These are phyloP conservation scores for Lipomyces spencermartinsiae DNA, from an alignment of 805 yeast genomes.

Conservation along the genomic window DNA sequence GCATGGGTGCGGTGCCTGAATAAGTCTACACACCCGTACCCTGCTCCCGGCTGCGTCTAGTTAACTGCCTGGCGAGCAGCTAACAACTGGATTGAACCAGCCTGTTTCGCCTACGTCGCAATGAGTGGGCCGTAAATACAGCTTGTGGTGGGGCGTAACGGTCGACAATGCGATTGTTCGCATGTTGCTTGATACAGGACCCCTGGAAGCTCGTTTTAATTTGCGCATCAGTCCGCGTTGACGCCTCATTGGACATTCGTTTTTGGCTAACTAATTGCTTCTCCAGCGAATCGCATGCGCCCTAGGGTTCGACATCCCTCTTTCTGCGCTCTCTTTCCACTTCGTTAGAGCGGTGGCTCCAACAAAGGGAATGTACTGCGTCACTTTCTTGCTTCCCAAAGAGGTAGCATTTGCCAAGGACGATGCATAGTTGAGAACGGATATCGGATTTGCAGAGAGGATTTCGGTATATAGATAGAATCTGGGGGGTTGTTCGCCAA, in stretches of 20 bases:
- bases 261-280: neutral
- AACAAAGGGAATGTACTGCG: constrained; percentile 94
- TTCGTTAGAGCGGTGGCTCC: constrained; percentile 95
- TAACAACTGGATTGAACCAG: no score
- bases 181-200: neutral
- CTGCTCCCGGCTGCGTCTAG: no score
- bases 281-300: constrained; percentile 47
- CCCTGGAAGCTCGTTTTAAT: neutral
- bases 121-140: no score
- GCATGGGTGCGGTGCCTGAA: neutral
- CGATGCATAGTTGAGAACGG: neutral
- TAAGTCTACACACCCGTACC: no score
- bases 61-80: no score
- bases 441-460: neutral
- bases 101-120: no score
- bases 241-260: neutral
- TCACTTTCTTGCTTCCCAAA: constrained; percentile 67
- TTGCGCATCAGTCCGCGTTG: neutral
- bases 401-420: constrained; percentile 47
- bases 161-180: neutral
- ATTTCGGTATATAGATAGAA: neutral
- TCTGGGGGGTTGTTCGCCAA: neutral
- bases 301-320: constrained; percentile 54
- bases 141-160: no score
- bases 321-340: constrained; percentile 66